These are phyloP conservation scores for Trichoderma sp. DNA, from an alignment of 2,329 filamentous ascomycete species.

Conservation along the genomic window DNA sequence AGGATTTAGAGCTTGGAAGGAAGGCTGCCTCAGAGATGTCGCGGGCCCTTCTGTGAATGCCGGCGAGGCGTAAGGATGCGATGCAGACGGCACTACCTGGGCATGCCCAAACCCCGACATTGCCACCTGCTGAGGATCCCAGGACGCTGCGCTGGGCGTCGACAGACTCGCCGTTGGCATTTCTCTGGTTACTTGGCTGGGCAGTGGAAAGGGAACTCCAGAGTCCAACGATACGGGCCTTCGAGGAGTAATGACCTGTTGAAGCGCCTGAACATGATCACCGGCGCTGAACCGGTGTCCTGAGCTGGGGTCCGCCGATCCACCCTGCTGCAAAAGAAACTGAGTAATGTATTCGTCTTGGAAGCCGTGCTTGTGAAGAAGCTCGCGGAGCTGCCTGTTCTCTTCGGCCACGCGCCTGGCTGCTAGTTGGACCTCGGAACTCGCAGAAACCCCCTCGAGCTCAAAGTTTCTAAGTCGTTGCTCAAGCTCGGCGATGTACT, in stretches of 20 bases:
- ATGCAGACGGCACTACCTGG: constrained; percentile 7
- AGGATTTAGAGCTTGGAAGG: constrained; percentile 17
- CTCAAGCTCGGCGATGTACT: constrained; percentile 73
- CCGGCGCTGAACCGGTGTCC: constrained; percentile 31
- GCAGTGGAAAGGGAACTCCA: constrained; percentile 36
- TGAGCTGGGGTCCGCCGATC: constrained; percentile 30
- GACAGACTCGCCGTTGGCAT: constrained; percentile 41
- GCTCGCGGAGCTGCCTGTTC: constrained; percentile 64
- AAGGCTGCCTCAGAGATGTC: background rate
- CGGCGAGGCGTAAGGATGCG: constrained; percentile 23
- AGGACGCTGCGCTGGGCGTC: constrained; percentile 40
- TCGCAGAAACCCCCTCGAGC: constrained; percentile 67
- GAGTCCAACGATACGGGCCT: constrained; percentile 39
- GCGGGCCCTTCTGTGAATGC: constrained; percentile 25
- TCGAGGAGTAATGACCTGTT: constrained; percentile 45
- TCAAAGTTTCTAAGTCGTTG: constrained; percentile 63
- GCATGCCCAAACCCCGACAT: constrained; percentile 38
- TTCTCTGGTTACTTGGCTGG: constrained; percentile 42
- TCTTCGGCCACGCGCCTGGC: constrained; percentile 71
- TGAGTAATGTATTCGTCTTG: constrained; percentile 57
- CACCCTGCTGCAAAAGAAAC: constrained; percentile 40
- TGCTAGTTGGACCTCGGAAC: constrained; percentile 71
- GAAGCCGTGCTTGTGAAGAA: constrained; percentile 63
- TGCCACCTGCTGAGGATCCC: constrained; percentile 39
- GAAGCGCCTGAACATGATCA: constrained; percentile 42